Base-by-base conservation (phyloP, 169 alveolate genomes). In the Plasmodium fragile region DNA sequence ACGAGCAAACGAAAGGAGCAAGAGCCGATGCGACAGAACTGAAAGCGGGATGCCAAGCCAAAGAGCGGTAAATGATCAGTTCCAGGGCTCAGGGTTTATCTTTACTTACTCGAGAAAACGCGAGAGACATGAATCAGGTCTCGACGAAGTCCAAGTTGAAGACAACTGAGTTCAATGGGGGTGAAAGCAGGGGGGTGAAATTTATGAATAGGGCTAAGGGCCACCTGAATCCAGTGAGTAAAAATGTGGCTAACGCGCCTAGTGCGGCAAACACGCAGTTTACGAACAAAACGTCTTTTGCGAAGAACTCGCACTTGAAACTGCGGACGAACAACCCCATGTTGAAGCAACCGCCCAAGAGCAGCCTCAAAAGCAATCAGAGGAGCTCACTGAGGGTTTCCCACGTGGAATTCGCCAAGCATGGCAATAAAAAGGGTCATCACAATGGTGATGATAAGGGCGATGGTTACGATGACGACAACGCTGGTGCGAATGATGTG, bases 141-240 rank as follows among this genome's bases (percentile, higher is more conserved):
- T 78, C 81, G n/a, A 82, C 43, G 32, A 87, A 87, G 52, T 41
- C 89, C 25, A 87, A 87, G 71, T 77, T 79, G 43, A 87, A 87
- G 45, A 34, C 87, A n/a, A 65, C 81, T 25, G 93, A 87, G 52
- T 55, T 87, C 49, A 22, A 30, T 84, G 81, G 72, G 53, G 81
- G 81, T 45, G 84, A 87, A 41, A 87, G n/a, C 70, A 87, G 73
- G 93, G 82, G 89, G 18, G 93, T 87, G 32, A 87, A 36, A 28
- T 87, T 87, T 55, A 59, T 87, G 81, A 87, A 78, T 71, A 87
- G 71, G 81, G 45, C 30, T 55, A 87, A 87, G 70, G 70, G 25
- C 30, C 80, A 87, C 72, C 36, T 72, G 34, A 87, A 49, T 71
- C 36, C 80, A 41, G 43, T 77, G 8, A 78, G 82, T 5, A 87